phyloP scores from a whole-genome alignment of 2,329 filamentous ascomycete species.

The Epichloe festucae region DNA sequence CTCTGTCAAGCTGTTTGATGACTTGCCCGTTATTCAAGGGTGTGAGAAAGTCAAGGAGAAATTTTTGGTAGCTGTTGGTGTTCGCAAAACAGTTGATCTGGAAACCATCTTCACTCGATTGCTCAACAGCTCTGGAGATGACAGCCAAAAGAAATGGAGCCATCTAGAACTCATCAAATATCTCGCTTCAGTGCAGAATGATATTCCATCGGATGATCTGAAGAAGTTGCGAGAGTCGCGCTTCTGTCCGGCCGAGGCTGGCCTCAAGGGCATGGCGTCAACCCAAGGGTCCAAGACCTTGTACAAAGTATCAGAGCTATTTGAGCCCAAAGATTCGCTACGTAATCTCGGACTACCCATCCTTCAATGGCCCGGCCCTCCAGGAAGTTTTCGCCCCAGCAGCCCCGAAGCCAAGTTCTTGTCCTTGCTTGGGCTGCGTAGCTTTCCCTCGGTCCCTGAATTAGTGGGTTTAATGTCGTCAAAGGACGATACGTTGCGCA shows the following conservation, averaged over 20 bases:
- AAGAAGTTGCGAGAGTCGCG: constrained; percentile 62
- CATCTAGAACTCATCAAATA: constrained; percentile 94
- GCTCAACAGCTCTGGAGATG: constrained; percentile 44
- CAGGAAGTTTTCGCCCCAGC: constrained; percentile 47
- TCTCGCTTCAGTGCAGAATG: constrained; percentile 73
- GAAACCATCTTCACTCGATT: constrained; percentile 86
- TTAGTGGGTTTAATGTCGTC: constrained; percentile 68
- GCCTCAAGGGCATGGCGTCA: constrained; percentile 40
- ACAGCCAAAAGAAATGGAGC: constrained; percentile 61
- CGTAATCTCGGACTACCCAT: constrained; percentile 61
- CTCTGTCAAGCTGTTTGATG: constrained; percentile 88
- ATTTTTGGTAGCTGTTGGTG: constrained; percentile 68
- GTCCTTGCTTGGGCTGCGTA: constrained; percentile 55
- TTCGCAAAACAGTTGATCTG: constrained; percentile 86
- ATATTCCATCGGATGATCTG: constrained; percentile 76
- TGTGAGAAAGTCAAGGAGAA: constrained; percentile 81
- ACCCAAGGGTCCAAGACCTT: constrained; percentile 37
- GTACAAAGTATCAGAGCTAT: constrained; percentile 68
- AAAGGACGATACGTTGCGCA: constrained; percentile 43
- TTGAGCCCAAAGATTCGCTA: constrained; percentile 61
- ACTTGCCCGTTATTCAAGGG: constrained; percentile 68
- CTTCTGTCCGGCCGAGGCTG: constrained; percentile 69
- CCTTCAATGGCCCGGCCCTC: constrained; percentile 64
- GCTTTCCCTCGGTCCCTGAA: constrained; percentile 53
- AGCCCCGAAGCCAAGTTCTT: constrained; percentile 68